Percentiles rank a stretch among this genome's conserved stretches.
Evolutionary conservation across 306 rosid species (phyloP).

Genomic region (Astragalus membranaceus): DNA sequence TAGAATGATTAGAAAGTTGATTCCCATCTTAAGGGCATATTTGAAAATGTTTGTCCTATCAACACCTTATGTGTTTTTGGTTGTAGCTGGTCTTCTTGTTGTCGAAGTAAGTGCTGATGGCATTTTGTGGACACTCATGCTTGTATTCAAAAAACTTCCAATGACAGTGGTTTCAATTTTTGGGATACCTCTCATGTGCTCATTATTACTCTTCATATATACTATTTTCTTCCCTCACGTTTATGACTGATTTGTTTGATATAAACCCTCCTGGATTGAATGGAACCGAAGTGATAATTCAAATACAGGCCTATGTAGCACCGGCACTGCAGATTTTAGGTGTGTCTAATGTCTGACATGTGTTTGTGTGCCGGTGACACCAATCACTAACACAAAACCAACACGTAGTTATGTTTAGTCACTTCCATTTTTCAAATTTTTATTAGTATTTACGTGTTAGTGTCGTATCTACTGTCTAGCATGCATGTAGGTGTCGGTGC

Average conservation of each 20-base stretch:
- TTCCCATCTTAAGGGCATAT: constrained; percentile 24
- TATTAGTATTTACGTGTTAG: too few relatives aligned
- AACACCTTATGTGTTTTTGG: constrained; percentile 22
- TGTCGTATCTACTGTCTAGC: too few relatives aligned
- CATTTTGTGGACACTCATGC: constrained; percentile 20
- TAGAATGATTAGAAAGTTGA: constrained; percentile 20
- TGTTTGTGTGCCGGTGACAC: too few relatives aligned
- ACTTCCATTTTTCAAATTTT: too few relatives aligned
- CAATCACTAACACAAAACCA: too few relatives aligned
- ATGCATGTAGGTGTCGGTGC: too few relatives aligned
- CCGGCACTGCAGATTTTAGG: too few relatives aligned
- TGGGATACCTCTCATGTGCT: neutral
- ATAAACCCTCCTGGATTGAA: neutral
- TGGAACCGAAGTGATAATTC: neutral
- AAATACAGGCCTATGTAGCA: neutral
- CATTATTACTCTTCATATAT: neutral
- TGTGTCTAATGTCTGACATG: too few relatives aligned
- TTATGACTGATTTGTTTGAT: neutral
- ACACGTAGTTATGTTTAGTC: too few relatives aligned
- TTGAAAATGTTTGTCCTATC: constrained; percentile 21
- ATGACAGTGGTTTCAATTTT: constrained; percentile 1
- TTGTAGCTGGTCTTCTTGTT: constrained; percentile 19
- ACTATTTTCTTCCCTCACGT: neutral
- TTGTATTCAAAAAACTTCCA: constrained; percentile 25
- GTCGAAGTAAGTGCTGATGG: constrained; percentile 26